A percentile compares a stretch with the other conserved stretches of the same genome.
Conservation (phyloP, 75 land plant species). For the Selaginella moellendorffii region DNA sequence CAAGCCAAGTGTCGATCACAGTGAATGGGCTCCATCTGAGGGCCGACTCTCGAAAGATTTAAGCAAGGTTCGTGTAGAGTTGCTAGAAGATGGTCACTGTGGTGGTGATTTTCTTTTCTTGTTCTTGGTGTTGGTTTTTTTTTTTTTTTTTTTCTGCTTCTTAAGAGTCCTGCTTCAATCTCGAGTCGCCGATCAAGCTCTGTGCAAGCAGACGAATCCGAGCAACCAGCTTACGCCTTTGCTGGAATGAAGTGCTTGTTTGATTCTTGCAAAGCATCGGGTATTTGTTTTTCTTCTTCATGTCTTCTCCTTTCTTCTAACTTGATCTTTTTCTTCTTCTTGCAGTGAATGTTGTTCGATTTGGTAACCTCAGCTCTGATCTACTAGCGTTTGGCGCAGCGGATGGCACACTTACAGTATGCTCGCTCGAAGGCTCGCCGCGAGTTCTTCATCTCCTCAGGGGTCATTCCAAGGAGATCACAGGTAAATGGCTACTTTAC, state of each 20-base stretch:
- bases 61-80: not conserved
- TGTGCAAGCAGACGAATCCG: not conserved
- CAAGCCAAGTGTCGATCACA: conserved; percentile 26
- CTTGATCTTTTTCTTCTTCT: not conserved
- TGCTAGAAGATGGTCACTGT: too few species aligned
- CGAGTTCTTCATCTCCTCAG: conserved; percentile 43
- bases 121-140: not conserved
- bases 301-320: not conserved
- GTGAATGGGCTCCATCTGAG: conserved; percentile 18
- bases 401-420: conserved; percentile 71
- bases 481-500: conserved; percentile 37
- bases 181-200: not conserved
- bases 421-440: conserved; percentile 54
- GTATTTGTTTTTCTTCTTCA: conserved; percentile 18
- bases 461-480: conserved; percentile 87
- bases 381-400: conserved; percentile 88
- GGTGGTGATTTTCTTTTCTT: too few species aligned
- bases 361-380: conserved; percentile 92
- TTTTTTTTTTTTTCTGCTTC: not conserved
- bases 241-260: conserved; percentile 99
- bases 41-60: not conserved
- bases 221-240: conserved; percentile 84
- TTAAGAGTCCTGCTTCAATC: not conserved
- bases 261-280: conserved; percentile 79
- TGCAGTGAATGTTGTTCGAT: conserved; percentile 70